Percentiles rank a stretch among this genome's conserved stretches.
phyloP scores from a whole-genome alignment of 306 rosid species.

The Phaseolus lunatus region DNA sequence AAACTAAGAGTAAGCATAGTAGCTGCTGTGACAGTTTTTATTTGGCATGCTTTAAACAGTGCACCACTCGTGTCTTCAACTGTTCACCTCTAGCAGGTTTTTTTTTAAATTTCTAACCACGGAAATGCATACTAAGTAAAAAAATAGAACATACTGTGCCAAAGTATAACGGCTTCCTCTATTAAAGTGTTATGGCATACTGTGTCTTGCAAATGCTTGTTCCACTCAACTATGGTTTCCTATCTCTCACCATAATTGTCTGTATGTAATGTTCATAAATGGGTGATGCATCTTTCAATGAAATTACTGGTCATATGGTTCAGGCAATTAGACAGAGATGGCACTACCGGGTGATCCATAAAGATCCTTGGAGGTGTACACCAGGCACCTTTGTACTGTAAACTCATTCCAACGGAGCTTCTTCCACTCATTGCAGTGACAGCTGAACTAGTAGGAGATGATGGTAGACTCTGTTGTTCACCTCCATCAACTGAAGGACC shows the following conservation, averaged over 20 bases:
- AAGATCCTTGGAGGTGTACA: constrained; percentile 91
- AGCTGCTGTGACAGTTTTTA: constrained; percentile 17
- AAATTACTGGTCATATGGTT: constrained; percentile 24
- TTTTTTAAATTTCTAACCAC: constrained; percentile 20
- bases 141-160: constrained; percentile 24
- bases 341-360: constrained; percentile 82
- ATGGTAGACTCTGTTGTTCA: constrained; percentile 78
- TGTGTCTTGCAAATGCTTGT: constrained; percentile 20
- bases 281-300: not conserved
- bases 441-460: constrained; percentile 83
- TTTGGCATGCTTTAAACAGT: constrained; percentile 20
- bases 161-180: constrained; percentile 1
- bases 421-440: constrained; percentile 84
- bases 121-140: constrained; percentile 13
- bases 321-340: constrained; percentile 35
- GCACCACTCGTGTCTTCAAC: constrained; percentile 3
- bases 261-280: constrained; percentile 30
- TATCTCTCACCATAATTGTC: constrained; percentile 20
- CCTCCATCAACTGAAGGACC: constrained; percentile 84
- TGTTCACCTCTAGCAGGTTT: constrained; percentile 5
- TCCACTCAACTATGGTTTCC: constrained; percentile 34
- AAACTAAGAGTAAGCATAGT: constrained; percentile 9
- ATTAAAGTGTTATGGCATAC: not conserved
- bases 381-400: constrained; percentile 85
- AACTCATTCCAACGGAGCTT: constrained; percentile 81